A percentile compares a stretch with the other conserved stretches of the same genome.
phyloP scores from a whole-genome alignment of 164 flowering plant genomes.

The Vitis rupestris region DNA sequence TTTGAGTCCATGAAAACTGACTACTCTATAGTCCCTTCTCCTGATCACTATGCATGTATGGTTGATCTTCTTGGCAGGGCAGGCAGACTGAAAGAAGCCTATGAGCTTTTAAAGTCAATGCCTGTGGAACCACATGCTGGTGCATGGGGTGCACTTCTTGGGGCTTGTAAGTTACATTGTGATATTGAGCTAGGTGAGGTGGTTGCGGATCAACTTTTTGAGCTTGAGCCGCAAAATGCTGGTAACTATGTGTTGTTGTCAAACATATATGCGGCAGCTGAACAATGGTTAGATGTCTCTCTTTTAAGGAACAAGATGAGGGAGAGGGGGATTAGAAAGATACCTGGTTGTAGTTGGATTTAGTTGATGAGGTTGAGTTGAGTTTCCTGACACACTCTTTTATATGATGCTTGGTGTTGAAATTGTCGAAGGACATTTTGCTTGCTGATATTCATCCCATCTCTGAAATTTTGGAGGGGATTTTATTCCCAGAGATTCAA shows the following conservation, averaged over 20 bases:
- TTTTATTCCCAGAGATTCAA: too few species aligned
- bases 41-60: constrained; percentile 68
- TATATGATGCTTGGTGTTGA: not conserved
- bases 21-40: constrained; percentile 43
- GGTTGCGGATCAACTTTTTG: constrained; percentile 44
- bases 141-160: constrained; percentile 74
- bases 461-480: too few species aligned
- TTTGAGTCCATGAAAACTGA: constrained; percentile 40
- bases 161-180: constrained; percentile 50
- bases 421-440: not conserved
- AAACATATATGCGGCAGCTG: constrained; percentile 58
- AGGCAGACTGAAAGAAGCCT: constrained; percentile 48
- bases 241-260: constrained; percentile 62
- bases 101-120: constrained; percentile 49
- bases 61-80: constrained; percentile 60
- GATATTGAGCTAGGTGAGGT: constrained; percentile 50
- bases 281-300: constrained; percentile 58
- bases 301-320: constrained; percentile 44
- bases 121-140: constrained; percentile 57
- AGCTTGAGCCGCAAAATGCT: constrained; percentile 56
- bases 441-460: not conserved
- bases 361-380: constrained; percentile 4
- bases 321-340: constrained; percentile 42
- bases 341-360: constrained; percentile 55
- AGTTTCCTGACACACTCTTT: not conserved